Base-by-base conservation (phyloP, 768 basidiomycete genomes). In the Lentinula guzmanii region DNA sequence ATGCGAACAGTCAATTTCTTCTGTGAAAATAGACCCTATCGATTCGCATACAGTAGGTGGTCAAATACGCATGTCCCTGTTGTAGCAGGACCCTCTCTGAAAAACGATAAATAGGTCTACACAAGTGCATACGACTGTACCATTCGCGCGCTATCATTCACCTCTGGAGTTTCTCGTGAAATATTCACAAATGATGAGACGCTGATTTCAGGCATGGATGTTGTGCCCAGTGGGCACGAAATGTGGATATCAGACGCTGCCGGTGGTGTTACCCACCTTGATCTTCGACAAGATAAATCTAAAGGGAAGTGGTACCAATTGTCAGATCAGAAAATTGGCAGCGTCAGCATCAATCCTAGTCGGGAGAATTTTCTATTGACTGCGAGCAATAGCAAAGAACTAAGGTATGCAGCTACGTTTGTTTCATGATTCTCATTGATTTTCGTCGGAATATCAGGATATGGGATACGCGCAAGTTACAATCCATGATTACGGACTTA, bases 71-170 rank as follows among this genome's bases (percentile, higher is more conserved):
- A 54, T 18, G 15, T 43, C 24, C 43, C 51, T 42, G 28, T 62
- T 58, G 61, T 33, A 64, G 60, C 34, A 6, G n/a, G 8, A 5
- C 21, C 39, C 7, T 41, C 1, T 45, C 55, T 28, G 2, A 41
- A 13, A 28, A 57, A 45, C 21, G 24, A 9, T 61, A 93, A 8
- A 39, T 24, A 48, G 91, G 73, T 93, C 11, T 93, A 86, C 67
- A 93, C 91, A 10, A 87, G 84, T 48, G 84, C 92, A 10, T 94
- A 94, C 64, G 92, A 94, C 67, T 86, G 86, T 67, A 92, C 87
- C 2, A 73, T 94, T 62, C 87, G 92, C 21, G 77, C 76, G 52
- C 77, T 90, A 16, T 90, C 88, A 2, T 90, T 94, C 63, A 83
- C 82, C 16, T 84, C 89, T 1, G 88, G 87, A 1, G 74, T 87